Evolutionary conservation across 192 early-diverging fungal genomes (phyloP).

Genomic region (Linnemannia exigua): DNA sequence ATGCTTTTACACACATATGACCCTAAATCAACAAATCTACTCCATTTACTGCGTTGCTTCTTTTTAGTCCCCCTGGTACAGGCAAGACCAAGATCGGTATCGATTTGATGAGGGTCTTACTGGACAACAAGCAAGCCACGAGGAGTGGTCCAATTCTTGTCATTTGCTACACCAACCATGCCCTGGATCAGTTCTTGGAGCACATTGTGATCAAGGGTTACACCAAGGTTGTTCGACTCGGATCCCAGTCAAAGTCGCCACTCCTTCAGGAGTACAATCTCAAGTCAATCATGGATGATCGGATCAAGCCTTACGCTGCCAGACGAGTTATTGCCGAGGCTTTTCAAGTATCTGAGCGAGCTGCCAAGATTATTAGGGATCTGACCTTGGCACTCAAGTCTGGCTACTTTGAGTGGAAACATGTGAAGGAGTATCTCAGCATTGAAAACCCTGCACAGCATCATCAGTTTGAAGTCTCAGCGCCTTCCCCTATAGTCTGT

Average conservation of each 20-base stretch:
- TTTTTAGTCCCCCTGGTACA: slow-evolving; percentile 61
- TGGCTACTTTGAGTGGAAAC: not conserved
- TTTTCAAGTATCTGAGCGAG: not conserved
- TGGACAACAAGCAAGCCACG: slow-evolving; percentile 19
- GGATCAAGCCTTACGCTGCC: not conserved
- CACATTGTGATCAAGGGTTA: slow-evolving; percentile 56
- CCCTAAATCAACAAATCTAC: too few species aligned
- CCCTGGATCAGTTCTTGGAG: slow-evolving; percentile 70
- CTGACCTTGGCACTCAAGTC: not conserved
- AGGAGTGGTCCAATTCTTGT: slow-evolving; percentile 57
- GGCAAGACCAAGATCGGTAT: slow-evolving; percentile 65
- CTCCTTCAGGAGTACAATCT: slow-evolving; percentile 19
- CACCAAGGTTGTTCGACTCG: slow-evolving; percentile 61
- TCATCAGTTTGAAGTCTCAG: not conserved
- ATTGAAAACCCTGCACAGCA: not conserved
- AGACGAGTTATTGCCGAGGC: not conserved
- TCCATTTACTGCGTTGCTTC: not conserved
- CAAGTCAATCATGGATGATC: not conserved
- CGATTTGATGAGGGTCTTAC: slow-evolving; percentile 53
- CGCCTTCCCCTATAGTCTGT: not conserved
- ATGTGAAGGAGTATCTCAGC: not conserved
- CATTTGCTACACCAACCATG: slow-evolving; percentile 69
- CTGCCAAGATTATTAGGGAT: not conserved
- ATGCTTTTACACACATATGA: not conserved
- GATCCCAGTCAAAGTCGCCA: slow-evolving; percentile 42